Base-by-base conservation (phyloP, 441 rosid genomes). In the Breynia disticha region DNA sequence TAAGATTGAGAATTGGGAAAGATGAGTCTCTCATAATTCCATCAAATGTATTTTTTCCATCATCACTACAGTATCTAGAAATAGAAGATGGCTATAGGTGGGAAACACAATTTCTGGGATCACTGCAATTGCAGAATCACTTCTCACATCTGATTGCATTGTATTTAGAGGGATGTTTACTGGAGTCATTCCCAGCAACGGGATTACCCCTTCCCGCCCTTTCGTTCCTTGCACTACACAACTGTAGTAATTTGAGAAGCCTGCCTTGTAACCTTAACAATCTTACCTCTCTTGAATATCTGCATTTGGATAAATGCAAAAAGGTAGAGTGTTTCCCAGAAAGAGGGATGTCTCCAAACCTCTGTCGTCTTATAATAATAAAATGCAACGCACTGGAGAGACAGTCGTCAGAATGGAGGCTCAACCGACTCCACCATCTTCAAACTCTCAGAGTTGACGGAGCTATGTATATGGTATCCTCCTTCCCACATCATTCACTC, bases 211-310 rank as follows among this genome's bases (percentile, higher is more conserved):
- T 1, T 11, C 44, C 44, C 44, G 3, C 44, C n/a, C 44, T 41
- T 6, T 11, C 13, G 15, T 11, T 15, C 0, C 13, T 41, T 11
- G 3, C 0, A 11, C 3, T 41, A 3, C 1, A 15, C 0, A 6
- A 0, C 0, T 41, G 44, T 41, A 0, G 1, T 13, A 41, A 41
- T 1, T 41, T 41, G 44, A 41, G 44, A 15, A 9, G 15, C n/a
- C 6, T 41, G 9, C 69, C 78, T 1, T 49, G 54, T 46, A 16
- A 18, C 47, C 55, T 74, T 67, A 48, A 61, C 28, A 22, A 46
- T 46, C 55, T 74, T 21, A 17, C 59, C n/a, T 53, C 55, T 35
- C 69, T 73, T 57, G 67, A 66, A 59, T 62, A 59, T 56, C 55
- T 73, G 0, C 19, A 12, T 5, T 59, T 73, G 42, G 15, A 52